Percentiles rank a stretch among this genome's conserved stretches.
Conservation (phyloP, 257 asterid species). For the Salvia hispanica region DNA sequence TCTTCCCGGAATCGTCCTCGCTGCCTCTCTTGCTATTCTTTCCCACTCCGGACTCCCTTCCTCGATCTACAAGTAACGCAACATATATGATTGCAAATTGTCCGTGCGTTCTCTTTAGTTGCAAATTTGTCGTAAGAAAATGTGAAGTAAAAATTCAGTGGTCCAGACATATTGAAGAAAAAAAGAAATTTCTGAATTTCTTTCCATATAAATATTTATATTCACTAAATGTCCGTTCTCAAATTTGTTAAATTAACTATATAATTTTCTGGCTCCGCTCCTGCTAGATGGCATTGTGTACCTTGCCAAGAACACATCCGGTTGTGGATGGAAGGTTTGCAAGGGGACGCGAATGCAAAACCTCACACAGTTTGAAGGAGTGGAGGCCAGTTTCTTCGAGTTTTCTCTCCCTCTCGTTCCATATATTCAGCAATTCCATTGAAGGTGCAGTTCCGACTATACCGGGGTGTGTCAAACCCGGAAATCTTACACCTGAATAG, state of each 20-base stretch:
- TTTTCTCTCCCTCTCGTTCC: slow-evolving; percentile 81
- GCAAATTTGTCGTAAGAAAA: no score
- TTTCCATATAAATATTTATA: no score
- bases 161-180: no score
- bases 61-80: slow-evolving; percentile 48
- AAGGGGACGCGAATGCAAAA: slow-evolving; percentile 79
- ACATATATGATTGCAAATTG: no score
- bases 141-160: no score
- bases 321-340: slow-evolving; percentile 81
- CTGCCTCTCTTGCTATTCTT: slow-evolving; percentile 82
- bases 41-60: slow-evolving; percentile 85
- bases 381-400: slow-evolving; percentile 70
- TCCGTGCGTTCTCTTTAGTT: no score
- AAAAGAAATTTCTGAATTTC: no score
- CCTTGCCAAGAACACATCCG: slow-evolving; percentile 96
- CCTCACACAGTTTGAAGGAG: slow-evolving; percentile 75
- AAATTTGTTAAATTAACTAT: no score
- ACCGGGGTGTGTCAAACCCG: slow-evolving; percentile 93
- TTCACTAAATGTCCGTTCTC: no score
- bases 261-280: no score
- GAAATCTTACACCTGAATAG: slow-evolving; percentile 70
- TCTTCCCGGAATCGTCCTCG: slow-evolving; percentile 92
- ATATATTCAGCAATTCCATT: slow-evolving; percentile 69
- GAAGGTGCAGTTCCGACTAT: slow-evolving; percentile 96
- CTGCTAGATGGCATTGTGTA: slow-evolving; percentile 20